Base-by-base conservation (phyloP, 106 monocot genomes). In the Dendrobium huoshanense region DNA sequence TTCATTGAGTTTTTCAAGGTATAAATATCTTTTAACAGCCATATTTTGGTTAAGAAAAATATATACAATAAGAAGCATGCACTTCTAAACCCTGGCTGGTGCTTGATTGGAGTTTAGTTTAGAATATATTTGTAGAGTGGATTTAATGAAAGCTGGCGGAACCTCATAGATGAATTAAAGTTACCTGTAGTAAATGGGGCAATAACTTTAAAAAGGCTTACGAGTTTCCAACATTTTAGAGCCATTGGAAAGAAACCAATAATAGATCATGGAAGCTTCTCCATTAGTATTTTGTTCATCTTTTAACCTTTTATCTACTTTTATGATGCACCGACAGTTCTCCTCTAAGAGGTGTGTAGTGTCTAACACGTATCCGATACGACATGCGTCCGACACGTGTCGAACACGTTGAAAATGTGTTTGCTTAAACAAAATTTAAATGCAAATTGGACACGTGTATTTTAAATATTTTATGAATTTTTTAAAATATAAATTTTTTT, bases 1-100 rank as follows among this genome's bases (percentile, higher is more conserved):
- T 98, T 98, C 83, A 77, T 98, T 75, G 84, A 98, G n/a, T 88
- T 91, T 72, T 98, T 94, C 67, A 89, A 94, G 91, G 97, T 78
- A 92, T 68, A 65, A 10, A 40, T 45, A 49, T 31, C 19, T 82
- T 54, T 20, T 41, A 13, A 48, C 20, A 76, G 22, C 44, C 48
- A 48, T 1, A 33, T 72, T 72, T 72, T 72, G 31, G 33, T 72
- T 72, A 72, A 72, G 37, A 64, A 33, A 15, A 33, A 72, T 13
- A 31, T 72, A 15, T 4, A 15, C 51, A 29, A 72, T 5, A 72
- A 40, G 72, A n/a, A 33, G 9, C 72, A 72, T 40, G 17, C 37
- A 25, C 37, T 72, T 68, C 15, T 4, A 37, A 40, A 72, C 15
- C 17, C 15, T 22, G 33, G 25, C 24, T 64, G 64, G 9, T 64